Evolutionary conservation across 805 yeast species (phyloP).

Genomic region (Yarrowia sp.): DNA sequence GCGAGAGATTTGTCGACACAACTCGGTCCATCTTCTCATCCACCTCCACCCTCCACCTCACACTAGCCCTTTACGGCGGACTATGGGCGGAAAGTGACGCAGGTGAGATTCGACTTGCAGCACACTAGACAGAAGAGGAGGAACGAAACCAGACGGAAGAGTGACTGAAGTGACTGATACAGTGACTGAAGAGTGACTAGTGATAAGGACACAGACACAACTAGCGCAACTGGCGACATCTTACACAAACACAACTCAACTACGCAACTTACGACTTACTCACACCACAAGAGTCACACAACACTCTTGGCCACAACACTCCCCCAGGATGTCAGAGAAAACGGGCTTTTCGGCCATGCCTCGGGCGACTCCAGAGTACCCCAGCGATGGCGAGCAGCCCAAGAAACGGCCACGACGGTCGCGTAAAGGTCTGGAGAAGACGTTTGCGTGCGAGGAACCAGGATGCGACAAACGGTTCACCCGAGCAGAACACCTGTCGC

Average conservation of each 20-base stretch:
- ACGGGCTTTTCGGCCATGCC: conserved; percentile 30
- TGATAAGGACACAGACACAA: background rate
- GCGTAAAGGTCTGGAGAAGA: conserved; percentile 47
- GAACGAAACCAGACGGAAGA: too few relatives aligned
- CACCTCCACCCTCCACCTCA: background rate
- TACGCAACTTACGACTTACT: background rate
- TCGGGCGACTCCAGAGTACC: conserved; percentile 10
- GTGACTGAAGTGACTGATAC: background rate
- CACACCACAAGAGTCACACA: background rate
- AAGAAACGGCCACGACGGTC: conserved; percentile 43
- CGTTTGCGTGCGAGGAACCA: conserved; percentile 46
- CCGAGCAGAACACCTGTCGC: conserved; percentile 45
- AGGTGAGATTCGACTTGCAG: conserved; percentile 17
- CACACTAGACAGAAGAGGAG: background rate
- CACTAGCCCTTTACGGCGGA: background rate
- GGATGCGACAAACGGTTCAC: conserved; percentile 47
- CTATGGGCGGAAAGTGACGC: conserved; percentile 16
- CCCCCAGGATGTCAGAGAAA: background rate
- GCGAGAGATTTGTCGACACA: too few relatives aligned
- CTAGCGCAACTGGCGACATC: too few relatives aligned
- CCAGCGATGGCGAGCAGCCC: conserved; percentile 39
- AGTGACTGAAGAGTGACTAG: too few relatives aligned
- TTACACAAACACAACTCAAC: background rate
- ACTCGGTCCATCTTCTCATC: too few relatives aligned
- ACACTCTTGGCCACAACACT: too few relatives aligned